Evolutionary conservation across 495 filamentous ascomycete species (phyloP), one percentile per base, ranked within the genome.

Genomic region (Immersiella caudata): DNA sequence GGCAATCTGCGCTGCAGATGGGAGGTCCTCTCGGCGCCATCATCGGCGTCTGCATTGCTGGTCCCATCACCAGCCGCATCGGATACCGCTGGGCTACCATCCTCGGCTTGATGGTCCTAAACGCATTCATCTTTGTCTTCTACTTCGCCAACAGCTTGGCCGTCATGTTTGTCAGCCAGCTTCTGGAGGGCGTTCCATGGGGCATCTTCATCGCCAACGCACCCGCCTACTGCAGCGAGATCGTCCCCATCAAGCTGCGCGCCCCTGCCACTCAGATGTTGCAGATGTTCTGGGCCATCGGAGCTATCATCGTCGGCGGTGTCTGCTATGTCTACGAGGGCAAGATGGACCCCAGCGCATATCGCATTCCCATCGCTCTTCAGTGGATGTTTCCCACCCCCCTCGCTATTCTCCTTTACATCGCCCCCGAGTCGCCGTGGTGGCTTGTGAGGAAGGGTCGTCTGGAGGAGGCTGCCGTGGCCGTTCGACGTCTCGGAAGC

Each of bases 131-230:
- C 74, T 81, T 83, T 70, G 68, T 81, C 68, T 81, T 79, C 64
- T 83, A 71, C 68, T 85, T 84, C 66, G 79, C 79, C 67, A 74
- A 76, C 20, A 79, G 75, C 6, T 71, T 78, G 5, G 69, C 75
- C 0, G 77, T 84, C 14, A 75, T 85, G 35, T 73, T 83, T 68
- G 79, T 75, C 24, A 72, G 75, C 62, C 81, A 85, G 70, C 64
- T 84, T 35, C 70, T 85, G 2, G 81, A 81, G 63, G 83, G 83
- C 29, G 62, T 86, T 14, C 77, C 82, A 9, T 85, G 81, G 83
- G 83, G 83, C 25, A 79, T 85, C 35, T 86, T 86, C 67, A 81
- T 81, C 24, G 81, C 82, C 65, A 81, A 81, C 71, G 74, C 81
- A 9, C 79, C 81, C 26, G 79, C 80, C 33, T 83, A 83, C 74